A percentile compares a stretch with the other conserved stretches of the same genome.
Evolutionary conservation across 208 protist genomes (phyloP).

Genomic region (Trypanosoma boissoni): DNA sequence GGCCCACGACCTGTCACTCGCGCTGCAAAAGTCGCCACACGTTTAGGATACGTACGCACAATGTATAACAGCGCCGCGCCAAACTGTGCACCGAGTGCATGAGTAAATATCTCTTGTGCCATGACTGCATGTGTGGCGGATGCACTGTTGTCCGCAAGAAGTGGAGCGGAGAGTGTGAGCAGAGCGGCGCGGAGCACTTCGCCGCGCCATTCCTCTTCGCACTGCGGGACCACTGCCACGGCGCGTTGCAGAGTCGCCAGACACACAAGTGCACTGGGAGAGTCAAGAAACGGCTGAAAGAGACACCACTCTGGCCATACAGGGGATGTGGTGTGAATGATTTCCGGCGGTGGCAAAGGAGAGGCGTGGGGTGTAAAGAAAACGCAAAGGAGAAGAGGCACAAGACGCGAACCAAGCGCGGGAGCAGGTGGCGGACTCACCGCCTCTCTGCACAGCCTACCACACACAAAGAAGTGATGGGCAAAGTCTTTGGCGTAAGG

Average conservation of each 20-base stretch:
- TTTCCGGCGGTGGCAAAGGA: neutral
- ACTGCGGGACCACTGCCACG: neutral
- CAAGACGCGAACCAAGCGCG: slow-evolving; percentile 7
- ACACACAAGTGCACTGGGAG: neutral
- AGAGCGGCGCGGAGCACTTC: slow-evolving; percentile 19
- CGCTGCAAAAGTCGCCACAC: neutral
- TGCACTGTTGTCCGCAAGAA: neutral
- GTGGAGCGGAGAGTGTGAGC: slow-evolving; percentile 9
- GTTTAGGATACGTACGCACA: slow-evolving; percentile 20
- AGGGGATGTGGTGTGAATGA: too few relatives aligned
- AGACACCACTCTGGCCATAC: too few relatives aligned
- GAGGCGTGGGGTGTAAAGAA: slow-evolving; percentile 3
- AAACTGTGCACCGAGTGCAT: neutral
- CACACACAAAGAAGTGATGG: slow-evolving; percentile 26
- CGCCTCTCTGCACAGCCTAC: neutral
- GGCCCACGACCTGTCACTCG: neutral
- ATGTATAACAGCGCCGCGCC: slow-evolving; percentile 14
- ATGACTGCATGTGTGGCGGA: neutral
- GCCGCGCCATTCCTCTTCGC: slow-evolving; percentile 5
- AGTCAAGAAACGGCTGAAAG: too few relatives aligned
- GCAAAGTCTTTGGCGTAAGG: slow-evolving; percentile 26
- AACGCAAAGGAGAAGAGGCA: slow-evolving; percentile 14
- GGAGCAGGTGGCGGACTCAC: neutral
- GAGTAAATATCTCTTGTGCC: too few relatives aligned
- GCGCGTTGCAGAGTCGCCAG: neutral